Evolutionary conservation across 768 basidiomycete genomes (phyloP), one percentile per base, ranked within the genome.

Genomic region (Lactarius quietus): DNA sequence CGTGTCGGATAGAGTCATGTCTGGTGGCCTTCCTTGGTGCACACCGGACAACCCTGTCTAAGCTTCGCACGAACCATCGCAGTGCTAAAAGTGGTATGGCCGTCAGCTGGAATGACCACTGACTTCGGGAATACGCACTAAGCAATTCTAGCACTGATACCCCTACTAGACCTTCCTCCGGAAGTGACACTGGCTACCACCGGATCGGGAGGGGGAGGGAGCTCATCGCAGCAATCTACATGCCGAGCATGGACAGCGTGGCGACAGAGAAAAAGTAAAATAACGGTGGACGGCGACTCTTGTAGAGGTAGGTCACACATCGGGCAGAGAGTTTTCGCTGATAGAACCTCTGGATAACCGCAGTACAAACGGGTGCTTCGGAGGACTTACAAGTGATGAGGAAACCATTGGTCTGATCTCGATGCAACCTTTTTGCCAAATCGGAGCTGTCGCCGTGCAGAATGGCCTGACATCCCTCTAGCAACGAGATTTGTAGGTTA

Each of bases 381-480:
- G 20, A n/a, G 79, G 17, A 61, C 86, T 69, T 67, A 93, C 95
- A 81, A 18, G 85, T 84, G 36, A 92, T 79, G 70, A 90, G 85
- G 70, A 91, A 92, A 0, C 95, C 94, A 41, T 82, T 83, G 0
- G 86, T 88, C 74, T 98, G 96, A 39, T 88, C 86, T 57, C 75
- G 81, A 68, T 92, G 88, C 63, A 98, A 77, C 65, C 78, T 80
- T 56, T 79, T 78, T 3, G 89, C 87, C 38, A 97, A 82, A 51
- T 85, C 83, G 1, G 85, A 81, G 69, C 89, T 89, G 75, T 98
- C 96, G 17, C 90, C 86, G 61, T 92, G 82, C 63, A 98, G 74
- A 59, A 98, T 93, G 5, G 84, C 84, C 76, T 92, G 89, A 72
- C 95, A 97, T 1, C 96, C 96, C 69, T 97, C 94, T 57, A 98